phyloP scores from a whole-genome alignment of 306 rosid genomes.

The Amphicarpaea edgeworthii region DNA sequence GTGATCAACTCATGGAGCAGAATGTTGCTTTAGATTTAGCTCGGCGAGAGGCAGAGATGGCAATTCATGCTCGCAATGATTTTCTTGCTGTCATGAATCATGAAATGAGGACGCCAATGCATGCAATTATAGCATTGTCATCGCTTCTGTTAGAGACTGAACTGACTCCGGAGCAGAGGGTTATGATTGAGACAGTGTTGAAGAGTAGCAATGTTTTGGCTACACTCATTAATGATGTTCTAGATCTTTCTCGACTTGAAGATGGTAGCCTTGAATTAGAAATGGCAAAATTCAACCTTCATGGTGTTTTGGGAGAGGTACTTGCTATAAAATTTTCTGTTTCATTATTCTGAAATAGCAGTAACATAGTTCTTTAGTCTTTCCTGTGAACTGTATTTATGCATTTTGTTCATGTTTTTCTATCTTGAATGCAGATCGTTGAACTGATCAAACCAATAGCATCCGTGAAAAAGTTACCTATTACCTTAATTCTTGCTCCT shows the following conservation, averaged over 20 bases:
- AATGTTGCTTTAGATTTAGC: constrained; percentile 85
- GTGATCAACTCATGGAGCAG: constrained; percentile 90
- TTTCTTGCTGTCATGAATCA: constrained; percentile 95
- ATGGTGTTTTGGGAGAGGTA: constrained; percentile 79
- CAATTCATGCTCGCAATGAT: constrained; percentile 90
- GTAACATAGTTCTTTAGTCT: constrained; percentile 16
- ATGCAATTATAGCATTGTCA: constrained; percentile 84
- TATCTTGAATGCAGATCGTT: constrained; percentile 57
- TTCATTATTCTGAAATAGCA: constrained; percentile 32
- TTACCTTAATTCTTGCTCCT: constrained; percentile 74
- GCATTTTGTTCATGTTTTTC: constrained; percentile 26
- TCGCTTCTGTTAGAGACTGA: constrained; percentile 92
- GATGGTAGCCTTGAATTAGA: constrained; percentile 94
- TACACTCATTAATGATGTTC: constrained; percentile 82
- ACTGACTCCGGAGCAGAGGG: constrained; percentile 83
- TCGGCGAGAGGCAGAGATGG: constrained; percentile 87
- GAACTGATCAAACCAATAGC: constrained; percentile 84
- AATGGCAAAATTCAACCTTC: constrained; percentile 75
- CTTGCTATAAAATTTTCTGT: constrained; percentile 18
- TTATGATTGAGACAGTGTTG: constrained; percentile 81
- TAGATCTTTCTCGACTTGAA: constrained; percentile 94
- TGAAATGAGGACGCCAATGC: constrained; percentile 99
- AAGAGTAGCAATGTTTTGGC: constrained; percentile 87
- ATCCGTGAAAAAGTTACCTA: constrained; percentile 77
- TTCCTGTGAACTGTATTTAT: constrained; percentile 23